Base-by-base conservation (phyloP, 2,329 filamentous ascomycete genomes). In the Claviceps purpurea region DNA sequence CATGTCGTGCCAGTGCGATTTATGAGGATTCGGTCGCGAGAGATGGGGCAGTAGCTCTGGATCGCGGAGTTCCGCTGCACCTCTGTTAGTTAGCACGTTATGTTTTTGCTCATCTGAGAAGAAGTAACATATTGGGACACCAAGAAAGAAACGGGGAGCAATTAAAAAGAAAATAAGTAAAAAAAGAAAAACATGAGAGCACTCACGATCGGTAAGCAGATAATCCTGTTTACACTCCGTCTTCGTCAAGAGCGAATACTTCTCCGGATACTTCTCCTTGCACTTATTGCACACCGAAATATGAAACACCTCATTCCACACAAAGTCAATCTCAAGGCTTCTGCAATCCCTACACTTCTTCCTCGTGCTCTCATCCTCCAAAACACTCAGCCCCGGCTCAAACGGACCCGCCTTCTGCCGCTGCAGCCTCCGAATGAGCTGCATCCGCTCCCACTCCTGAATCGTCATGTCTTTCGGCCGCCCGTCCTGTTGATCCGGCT, bases 1-100 rank as follows among this genome's bases (percentile, higher is more conserved):
- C 93, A 98, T 98, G 72, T 95, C 89, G 67, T 96, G 89, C 88
- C 89, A 98, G 54, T 90, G 89, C 0, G 86, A 82, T 66, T 96
- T 96, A 70, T 96, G 93, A 0, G 93, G 93, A 61, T 98, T 98
- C 1, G 93, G 91, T 38, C 84, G 84, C 51, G 87, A 85, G 8
- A 98, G 76, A 65, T 94, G 90, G 0, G 91, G 91, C 0, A 98
- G 75, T 1, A 98, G 73, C 16, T 90, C 85, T 53, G 82, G 78
- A 62, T 98, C 93, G 60, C 85, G 85, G n/a, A 98, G 77, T 66
- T 98, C 93, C 39, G 90, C 87, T 87, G 48, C 59, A 38, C 60
- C 54, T 13, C 8, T 22, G 47, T 50, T 55, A 40, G 13, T 30
- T n/a, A 4, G 11, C 37, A 5, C 7, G 20, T 47, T 16, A 47